Evolutionary conservation across 2,329 filamentous ascomycete genomes (phyloP).

Genomic region (Talaromyces sp.): DNA sequence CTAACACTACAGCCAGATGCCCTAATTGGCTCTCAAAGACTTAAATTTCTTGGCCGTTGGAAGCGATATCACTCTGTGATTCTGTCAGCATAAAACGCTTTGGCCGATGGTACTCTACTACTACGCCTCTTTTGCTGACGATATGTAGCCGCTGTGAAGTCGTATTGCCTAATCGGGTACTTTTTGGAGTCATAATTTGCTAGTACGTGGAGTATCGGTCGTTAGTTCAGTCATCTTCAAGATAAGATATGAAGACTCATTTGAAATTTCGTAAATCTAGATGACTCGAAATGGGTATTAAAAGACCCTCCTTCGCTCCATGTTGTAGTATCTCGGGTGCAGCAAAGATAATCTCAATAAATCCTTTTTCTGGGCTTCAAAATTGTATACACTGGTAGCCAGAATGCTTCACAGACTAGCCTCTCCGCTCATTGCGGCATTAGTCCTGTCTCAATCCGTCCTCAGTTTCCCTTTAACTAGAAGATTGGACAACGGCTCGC

Average conservation of each 20-base stretch:
- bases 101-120: constrained; percentile 2
- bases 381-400: neutral
- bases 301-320: neutral
- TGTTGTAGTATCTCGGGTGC: neutral
- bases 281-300: neutral
- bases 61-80: constrained; percentile 8
- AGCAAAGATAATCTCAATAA: neutral
- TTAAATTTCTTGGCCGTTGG: neutral
- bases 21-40: neutral
- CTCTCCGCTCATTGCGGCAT: neutral
- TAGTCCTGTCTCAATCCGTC: neutral
- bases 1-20: neutral
- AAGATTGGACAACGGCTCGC: constrained; percentile 6
- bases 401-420: neutral
- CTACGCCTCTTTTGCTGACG: constrained; percentile 1
- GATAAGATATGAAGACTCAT: neutral
- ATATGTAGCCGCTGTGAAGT: neutral
- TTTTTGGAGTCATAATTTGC: neutral
- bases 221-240: neutral
- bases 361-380: neutral
- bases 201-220: neutral
- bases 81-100: neutral
- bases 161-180: neutral
- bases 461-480: neutral
- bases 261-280: neutral